Conservation (phyloP, 2,329 filamentous ascomycete genomes). For the Xylariomycetidae sp. region DNA sequence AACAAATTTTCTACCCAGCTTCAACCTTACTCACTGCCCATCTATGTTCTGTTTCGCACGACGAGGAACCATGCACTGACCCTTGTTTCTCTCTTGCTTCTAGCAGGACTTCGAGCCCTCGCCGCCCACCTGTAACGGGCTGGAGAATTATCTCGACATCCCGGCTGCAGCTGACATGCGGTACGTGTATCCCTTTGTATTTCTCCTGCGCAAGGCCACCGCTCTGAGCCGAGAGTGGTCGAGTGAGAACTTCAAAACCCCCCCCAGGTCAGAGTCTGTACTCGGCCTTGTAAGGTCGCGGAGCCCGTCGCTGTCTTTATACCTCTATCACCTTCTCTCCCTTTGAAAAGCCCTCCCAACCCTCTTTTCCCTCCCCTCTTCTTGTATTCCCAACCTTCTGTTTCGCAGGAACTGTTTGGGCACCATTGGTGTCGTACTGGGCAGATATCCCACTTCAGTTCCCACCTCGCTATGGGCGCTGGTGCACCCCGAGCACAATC, state of each 20-base stretch:
- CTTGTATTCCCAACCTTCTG: constrained; percentile 7
- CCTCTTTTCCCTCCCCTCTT: constrained; percentile 5
- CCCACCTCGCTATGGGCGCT: constrained; percentile 14
- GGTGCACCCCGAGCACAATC: constrained; percentile 17
- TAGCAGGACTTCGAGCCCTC: constrained; percentile 51
- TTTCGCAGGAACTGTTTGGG: constrained; percentile 11
- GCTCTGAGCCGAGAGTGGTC: neutral
- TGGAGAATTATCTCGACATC: constrained; percentile 47
- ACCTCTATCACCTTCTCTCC: neutral
- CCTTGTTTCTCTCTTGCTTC: constrained; percentile 23
- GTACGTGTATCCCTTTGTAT: constrained; percentile 33
- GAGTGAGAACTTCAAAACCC: constrained; percentile 1
- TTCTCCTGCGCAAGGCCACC: too few relatives aligned
- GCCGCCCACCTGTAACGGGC: constrained; percentile 40
- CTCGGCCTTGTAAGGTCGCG: neutral
- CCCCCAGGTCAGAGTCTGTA: constrained; percentile 2
- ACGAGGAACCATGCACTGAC: constrained; percentile 25
- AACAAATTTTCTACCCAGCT: constrained; percentile 5
- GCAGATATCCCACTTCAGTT: constrained; percentile 14
- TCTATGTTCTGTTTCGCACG: too few relatives aligned
- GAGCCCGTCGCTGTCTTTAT: neutral
- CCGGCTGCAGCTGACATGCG: constrained; percentile 48
- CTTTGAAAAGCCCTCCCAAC: constrained; percentile 2
- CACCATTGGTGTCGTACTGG: constrained; percentile 17
- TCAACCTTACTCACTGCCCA: constrained; percentile 3